phyloP scores from a whole-genome alignment of 1,139 yeast genomes.

The Barnettozyma hawaiiensis region DNA sequence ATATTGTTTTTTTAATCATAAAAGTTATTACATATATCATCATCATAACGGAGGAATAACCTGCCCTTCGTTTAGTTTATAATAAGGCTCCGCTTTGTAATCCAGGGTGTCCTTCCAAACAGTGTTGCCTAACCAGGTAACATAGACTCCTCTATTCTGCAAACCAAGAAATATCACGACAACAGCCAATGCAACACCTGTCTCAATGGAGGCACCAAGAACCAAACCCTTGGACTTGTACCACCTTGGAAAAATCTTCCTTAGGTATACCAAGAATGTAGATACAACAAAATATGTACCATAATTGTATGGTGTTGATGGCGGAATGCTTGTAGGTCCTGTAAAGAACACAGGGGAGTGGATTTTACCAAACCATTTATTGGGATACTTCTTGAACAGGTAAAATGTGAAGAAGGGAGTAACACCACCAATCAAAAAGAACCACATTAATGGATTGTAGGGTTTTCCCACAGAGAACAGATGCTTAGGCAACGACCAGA shows the following conservation, averaged over 20 bases:
- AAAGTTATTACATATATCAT: background rate
- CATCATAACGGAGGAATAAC: conserved; percentile 11
- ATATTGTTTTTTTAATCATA: background rate
- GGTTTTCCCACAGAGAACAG: conserved; percentile 39
- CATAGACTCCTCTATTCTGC: conserved; percentile 38
- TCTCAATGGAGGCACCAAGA: conserved; percentile 50
- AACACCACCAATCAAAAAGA: conserved; percentile 34
- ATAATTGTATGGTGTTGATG: conserved; percentile 44
- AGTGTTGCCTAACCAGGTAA: conserved; percentile 49
- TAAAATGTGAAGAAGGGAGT: conserved; percentile 30
- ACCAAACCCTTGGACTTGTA: conserved; percentile 38
- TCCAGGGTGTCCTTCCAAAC: conserved; percentile 35
- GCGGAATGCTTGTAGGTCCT: conserved; percentile 38
- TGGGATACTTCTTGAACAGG: conserved; percentile 32
- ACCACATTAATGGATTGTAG: conserved; percentile 35
- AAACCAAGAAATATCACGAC: conserved; percentile 45
- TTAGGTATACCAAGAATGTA: conserved; percentile 30
- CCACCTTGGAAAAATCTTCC: conserved; percentile 32
- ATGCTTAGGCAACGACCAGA: conserved; percentile 45
- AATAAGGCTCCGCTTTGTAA: conserved; percentile 27
- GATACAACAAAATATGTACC: conserved; percentile 44
- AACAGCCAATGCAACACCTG: conserved; percentile 52
- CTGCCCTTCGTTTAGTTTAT: conserved; percentile 31
- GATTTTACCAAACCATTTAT: conserved; percentile 31
- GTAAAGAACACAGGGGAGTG: conserved; percentile 36